Conservation (phyloP, 257 asterid species). For the Apocynum venetum region DNA sequence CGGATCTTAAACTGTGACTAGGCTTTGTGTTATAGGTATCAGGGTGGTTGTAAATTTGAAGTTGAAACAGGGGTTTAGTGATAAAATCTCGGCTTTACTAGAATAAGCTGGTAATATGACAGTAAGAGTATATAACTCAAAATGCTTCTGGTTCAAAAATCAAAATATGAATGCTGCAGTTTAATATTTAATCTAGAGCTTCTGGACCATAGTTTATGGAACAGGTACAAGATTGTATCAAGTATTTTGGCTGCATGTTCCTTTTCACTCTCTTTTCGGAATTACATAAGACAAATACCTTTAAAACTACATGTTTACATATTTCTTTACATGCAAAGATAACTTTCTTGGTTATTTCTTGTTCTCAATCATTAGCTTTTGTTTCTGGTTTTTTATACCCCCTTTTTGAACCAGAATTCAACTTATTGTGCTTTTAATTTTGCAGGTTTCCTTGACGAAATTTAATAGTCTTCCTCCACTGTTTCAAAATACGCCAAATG, state of each 20-base stretch:
- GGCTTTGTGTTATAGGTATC: not conserved
- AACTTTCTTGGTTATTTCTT: not conserved
- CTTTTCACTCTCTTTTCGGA: not conserved
- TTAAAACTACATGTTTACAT: not conserved
- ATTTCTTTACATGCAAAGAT: not conserved
- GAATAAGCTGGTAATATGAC: not conserved
- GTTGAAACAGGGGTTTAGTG: not conserved
- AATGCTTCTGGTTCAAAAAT: not conserved
- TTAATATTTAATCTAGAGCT: not conserved
- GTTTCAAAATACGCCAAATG: slow-evolving; percentile 41
- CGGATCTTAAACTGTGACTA: not conserved
- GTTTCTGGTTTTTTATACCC: not conserved
- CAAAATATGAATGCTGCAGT: not conserved
- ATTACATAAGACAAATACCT: not conserved
- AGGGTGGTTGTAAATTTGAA: not conserved
- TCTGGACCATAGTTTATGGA: not conserved
- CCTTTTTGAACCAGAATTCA: not conserved
- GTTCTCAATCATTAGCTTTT: not conserved
- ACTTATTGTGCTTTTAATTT: slow-evolving; percentile 8
- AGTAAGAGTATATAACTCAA: not conserved
- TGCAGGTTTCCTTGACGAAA: slow-evolving; percentile 41
- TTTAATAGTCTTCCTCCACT: slow-evolving; percentile 54
- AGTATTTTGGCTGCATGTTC: not conserved
- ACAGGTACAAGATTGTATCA: not conserved
- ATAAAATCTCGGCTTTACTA: not conserved